phyloP scores from a whole-genome alignment of 2,329 filamentous ascomycete species.

The Alternaria triticina region DNA sequence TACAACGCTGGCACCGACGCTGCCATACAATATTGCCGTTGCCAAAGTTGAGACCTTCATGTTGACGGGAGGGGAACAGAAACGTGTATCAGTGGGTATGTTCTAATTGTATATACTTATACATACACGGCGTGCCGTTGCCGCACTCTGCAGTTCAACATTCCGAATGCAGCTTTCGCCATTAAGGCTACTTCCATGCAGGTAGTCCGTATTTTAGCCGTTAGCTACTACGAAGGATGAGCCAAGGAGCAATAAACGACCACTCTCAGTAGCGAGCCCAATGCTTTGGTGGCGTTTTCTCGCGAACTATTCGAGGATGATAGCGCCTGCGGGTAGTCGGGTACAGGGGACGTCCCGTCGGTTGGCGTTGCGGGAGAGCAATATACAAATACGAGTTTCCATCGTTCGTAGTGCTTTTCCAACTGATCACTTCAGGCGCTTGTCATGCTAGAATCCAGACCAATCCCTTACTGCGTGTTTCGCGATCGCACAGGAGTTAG shows the following conservation, averaged over 20 bases:
- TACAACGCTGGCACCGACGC: neutral
- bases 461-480: neutral
- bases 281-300: neutral
- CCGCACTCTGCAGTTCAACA: neutral
- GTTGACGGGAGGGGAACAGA: neutral
- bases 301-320: neutral
- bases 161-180: neutral
- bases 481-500: neutral
- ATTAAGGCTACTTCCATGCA: neutral
- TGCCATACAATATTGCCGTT: neutral
- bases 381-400: neutral
- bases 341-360: neutral
- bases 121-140: neutral
- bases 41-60: neutral
- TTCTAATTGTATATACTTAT: neutral
- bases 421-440: fast-evolving
- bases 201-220: neutral
- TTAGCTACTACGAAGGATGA: neutral
- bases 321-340: neutral
- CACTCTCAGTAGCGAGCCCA: neutral
- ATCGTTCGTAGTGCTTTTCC: neutral
- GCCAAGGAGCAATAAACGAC: neutral
- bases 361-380: neutral
- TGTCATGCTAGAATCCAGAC: neutral
- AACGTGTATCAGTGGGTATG: neutral